Base-by-base conservation (phyloP, 2,329 filamentous ascomycete genomes). In the Penicillium sp. region DNA sequence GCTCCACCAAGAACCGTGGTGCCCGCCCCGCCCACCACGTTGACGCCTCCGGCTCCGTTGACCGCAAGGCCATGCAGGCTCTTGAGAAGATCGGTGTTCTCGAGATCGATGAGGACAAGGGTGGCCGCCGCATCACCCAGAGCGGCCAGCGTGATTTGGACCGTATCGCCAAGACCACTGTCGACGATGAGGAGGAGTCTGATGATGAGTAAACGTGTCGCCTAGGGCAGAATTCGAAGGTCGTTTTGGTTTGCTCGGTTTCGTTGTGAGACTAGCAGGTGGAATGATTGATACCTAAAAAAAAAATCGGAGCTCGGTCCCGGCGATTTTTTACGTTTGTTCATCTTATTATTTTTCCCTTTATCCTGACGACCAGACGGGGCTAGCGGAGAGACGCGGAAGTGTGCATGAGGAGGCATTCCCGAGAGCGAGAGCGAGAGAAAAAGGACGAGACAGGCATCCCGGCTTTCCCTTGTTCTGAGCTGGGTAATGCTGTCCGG, bases 71-170 rank as follows among this genome's bases (percentile, higher is more conserved):
- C 76, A 82, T 96, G 77, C 94, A 99, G 85, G 83, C 92, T 59
- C 89, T 99, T 55, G 94, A 96, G 89, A 96, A 97, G 89, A 96
- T 99, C 72, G 92, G 93, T 78, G 92, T 99, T 69, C 82, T 99
- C 61, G 94, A 99, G 88, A 83, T 89, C 74, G 93, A 96, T 71
- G 93, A 96, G 85, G 93, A 97, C 67, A 96, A 96, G 86, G 94
- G 94, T 79, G 94, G 94, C 74, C 90, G 94, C 75, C 87, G 94
- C 78, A 97, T 99, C 81, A 97, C 94, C 72, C 91, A 97, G 85
- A 86, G 86, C 73, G 94, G 94, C 75, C 92, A 96, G 86, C 90
- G 94, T 84, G 94, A 99, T 88, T 85, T 99, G 85, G 94, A 97
- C 84, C 93, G 84, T 78, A 92, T 93, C 70, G 89, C 89, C 73